These are phyloP conservation scores for Metschnikowia continentalis DNA, from an alignment of 805 yeast genomes.

Conservation along the genomic window DNA sequence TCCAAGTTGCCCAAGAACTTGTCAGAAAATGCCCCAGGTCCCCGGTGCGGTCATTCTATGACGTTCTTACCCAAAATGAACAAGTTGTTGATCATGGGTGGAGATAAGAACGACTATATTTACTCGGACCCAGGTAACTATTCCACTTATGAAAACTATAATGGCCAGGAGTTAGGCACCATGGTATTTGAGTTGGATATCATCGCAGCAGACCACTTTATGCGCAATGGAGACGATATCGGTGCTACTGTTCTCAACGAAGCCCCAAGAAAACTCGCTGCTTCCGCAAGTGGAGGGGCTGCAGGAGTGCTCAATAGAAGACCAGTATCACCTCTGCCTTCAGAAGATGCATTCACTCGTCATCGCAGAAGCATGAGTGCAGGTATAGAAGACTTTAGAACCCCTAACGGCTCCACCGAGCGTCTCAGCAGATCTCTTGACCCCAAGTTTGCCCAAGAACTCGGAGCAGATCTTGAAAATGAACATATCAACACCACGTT, in stretches of 20 bases:
- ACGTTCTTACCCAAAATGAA: conserved; percentile 64
- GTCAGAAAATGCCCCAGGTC: conserved; percentile 61
- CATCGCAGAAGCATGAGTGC: conserved; percentile 37
- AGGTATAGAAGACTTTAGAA: conserved; percentile 27
- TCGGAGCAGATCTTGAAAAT: background rate
- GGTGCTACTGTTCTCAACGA: background rate
- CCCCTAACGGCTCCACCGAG: conserved; percentile 23
- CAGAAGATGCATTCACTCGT: conserved; percentile 20
- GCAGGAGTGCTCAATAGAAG: conserved; percentile 16
- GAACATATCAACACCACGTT: background rate
- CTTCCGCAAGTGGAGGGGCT: conserved; percentile 19
- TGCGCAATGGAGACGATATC: conserved; percentile 11
- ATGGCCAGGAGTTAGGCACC: conserved; percentile 49
- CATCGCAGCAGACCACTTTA: conserved; percentile 33
- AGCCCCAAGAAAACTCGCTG: conserved; percentile 14
- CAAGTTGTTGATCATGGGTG: conserved; percentile 84
- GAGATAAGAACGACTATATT: conserved; percentile 74
- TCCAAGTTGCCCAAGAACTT: conserved; percentile 41
- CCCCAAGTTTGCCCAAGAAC: conserved; percentile 3
- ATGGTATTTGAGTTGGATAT: conserved; percentile 63
- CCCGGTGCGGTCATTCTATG: conserved; percentile 89
- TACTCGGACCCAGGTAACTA: conserved; percentile 43
- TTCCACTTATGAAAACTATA: conserved; percentile 49
- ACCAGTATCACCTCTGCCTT: conserved; percentile 15
- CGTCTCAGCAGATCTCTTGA: conserved; percentile 26